A percentile compares a stretch with the other conserved stretches of the same genome.
These are phyloP conservation scores for Saccharomyces mikatae DNA, from an alignment of 805 yeast species.

Conservation along the genomic window DNA sequence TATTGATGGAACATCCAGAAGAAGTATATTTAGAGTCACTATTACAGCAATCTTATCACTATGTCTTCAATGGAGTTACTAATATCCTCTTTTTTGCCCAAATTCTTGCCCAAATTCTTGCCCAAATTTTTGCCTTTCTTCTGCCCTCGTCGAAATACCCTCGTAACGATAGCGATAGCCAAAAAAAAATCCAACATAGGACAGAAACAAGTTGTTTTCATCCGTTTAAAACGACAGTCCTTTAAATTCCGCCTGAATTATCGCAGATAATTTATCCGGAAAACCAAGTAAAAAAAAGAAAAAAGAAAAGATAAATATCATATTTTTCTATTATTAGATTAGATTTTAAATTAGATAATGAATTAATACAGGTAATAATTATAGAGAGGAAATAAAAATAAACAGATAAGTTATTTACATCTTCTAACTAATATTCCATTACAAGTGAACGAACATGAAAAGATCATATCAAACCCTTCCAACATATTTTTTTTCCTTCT, in stretches of 20 bases:
- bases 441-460: background rate
- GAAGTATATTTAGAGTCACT: background rate
- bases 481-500: background rate
- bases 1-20: background rate
- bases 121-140: background rate
- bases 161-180: background rate
- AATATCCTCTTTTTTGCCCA: background rate
- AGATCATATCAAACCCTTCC: background rate
- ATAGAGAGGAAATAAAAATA: background rate
- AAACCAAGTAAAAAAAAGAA: background rate
- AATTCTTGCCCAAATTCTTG: too few species aligned
- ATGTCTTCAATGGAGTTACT: background rate
- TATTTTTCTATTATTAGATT: background rate
- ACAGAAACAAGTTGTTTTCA: background rate
- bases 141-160: background rate
- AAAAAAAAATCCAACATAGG: background rate
- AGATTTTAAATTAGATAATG: background rate
- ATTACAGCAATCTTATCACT: background rate
- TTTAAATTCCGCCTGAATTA: background rate
- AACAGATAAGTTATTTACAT: background rate
- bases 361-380: background rate
- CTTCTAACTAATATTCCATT: background rate
- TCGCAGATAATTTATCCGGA: background rate
- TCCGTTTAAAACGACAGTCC: background rate
- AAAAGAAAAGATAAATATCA: background rate